These are phyloP conservation scores for Gastrolobium bilobum DNA, from an alignment of 306 rosid genomes.

Conservation along the genomic window DNA sequence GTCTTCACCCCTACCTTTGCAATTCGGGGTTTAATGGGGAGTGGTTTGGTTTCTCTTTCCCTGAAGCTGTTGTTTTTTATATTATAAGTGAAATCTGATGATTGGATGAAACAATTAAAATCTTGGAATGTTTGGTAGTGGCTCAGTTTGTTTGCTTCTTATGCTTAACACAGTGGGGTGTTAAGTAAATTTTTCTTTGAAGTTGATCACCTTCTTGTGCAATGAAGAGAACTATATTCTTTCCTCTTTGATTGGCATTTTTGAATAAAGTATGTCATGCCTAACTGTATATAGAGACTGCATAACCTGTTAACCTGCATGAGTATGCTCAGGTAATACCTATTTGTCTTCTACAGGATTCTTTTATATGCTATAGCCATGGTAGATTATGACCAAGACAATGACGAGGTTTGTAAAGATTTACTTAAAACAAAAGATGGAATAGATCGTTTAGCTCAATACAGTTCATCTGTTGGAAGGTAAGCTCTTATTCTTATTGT, in stretches of 20 bases:
- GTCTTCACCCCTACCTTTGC: no score
- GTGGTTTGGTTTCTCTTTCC: not conserved
- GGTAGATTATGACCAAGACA: conserved; percentile 82
- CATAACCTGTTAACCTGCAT: conserved; percentile 17
- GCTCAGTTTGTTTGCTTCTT: conserved; percentile 24
- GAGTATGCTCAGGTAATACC: conserved; percentile 28
- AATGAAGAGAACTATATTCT: conserved; percentile 1
- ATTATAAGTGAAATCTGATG: conserved; percentile 8
- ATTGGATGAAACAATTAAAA: conserved; percentile 1
- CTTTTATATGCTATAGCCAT: conserved; percentile 87
- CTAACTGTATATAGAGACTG: not conserved
- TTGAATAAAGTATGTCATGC: conserved; percentile 19
- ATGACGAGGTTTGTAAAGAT: conserved; percentile 59
- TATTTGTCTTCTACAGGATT: conserved; percentile 63
- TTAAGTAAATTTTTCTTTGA: not conserved
- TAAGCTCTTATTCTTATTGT: conserved; percentile 44
- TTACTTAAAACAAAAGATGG: conserved; percentile 79
- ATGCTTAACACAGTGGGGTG: not conserved
- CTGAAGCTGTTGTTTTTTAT: conserved; percentile 9
- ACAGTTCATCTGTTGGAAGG: conserved; percentile 91
- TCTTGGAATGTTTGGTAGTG: conserved; percentile 12
- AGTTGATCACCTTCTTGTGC: conserved; percentile 7
- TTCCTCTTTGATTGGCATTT: conserved; percentile 35
- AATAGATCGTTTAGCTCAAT: conserved; percentile 76
- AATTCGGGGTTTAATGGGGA: no score